These are phyloP conservation scores for Lactifluus subvellereus DNA, from an alignment of 768 basidiomycete genomes.

Conservation along the genomic window DNA sequence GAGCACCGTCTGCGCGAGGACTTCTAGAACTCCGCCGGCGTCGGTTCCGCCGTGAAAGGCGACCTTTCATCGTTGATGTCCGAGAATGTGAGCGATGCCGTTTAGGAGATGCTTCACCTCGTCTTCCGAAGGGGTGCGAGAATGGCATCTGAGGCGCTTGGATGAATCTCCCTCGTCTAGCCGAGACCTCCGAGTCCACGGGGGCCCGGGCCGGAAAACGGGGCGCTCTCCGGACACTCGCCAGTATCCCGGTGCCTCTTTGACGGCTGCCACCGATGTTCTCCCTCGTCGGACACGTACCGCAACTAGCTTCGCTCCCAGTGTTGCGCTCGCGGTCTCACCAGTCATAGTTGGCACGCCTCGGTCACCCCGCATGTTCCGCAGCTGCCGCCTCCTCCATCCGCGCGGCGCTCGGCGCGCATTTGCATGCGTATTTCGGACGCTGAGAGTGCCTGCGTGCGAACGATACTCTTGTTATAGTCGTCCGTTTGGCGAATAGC, in stretches of 20 bases:
- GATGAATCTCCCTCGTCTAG: constrained; percentile 23
- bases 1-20: background rate
- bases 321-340: constrained; percentile 45
- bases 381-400: constrained; percentile 75
- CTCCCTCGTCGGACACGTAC: constrained; percentile 36
- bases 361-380: constrained; percentile 44
- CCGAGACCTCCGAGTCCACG: constrained; percentile 16
- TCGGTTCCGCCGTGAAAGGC: constrained; percentile 1
- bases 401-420: constrained; percentile 52
- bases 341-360: constrained; percentile 35
- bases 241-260: constrained; percentile 38
- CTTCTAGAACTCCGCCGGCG: constrained; percentile 5
- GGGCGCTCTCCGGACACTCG: constrained; percentile 29
- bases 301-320: constrained; percentile 48
- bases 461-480: constrained; percentile 82
- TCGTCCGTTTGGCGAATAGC: constrained; percentile 94
- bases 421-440: constrained; percentile 65
- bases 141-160: constrained; percentile 26
- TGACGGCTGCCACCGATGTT: constrained; percentile 29
- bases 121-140: constrained; percentile 25
- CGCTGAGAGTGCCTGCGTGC: constrained; percentile 65
- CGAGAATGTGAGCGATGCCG: constrained; percentile 13
- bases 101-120: constrained; percentile 11
- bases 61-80: constrained; percentile 1
- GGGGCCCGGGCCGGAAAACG: constrained; percentile 29